Evolutionary conservation across 148 eudicot genomes (phyloP).

Genomic region (Rhododendron henanense): DNA sequence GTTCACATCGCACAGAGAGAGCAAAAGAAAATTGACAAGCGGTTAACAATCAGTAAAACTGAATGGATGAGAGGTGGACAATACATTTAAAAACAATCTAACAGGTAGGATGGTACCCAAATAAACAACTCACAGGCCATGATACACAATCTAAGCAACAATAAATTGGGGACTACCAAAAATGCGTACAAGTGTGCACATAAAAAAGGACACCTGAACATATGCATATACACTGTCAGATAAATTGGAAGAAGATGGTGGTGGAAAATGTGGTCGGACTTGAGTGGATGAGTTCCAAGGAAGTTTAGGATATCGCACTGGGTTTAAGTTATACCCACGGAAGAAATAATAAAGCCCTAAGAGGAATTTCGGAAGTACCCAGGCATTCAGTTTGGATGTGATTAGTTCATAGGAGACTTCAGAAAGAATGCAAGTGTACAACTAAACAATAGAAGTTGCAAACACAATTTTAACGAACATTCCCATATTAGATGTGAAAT

Average conservation of each 20-base stretch:
- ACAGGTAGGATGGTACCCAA: background rate
- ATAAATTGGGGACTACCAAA: background rate
- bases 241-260: background rate
- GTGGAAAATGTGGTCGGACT: background rate
- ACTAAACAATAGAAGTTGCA: background rate
- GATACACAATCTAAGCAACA: background rate
- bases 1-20: slow-evolving; percentile 3
- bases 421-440: background rate
- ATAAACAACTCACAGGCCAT: no score
- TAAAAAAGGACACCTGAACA: background rate
- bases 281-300: background rate
- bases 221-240: background rate
- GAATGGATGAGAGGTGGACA: background rate
- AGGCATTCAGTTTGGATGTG: background rate
- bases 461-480: background rate
- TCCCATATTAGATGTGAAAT: background rate
- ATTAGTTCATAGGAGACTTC: background rate
- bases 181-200: background rate
- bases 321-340: background rate
- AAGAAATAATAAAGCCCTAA: background rate
- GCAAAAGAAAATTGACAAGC: background rate
- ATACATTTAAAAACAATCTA: background rate
- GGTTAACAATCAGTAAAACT: background rate
- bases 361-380: background rate
- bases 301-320: background rate